Base-by-base conservation (phyloP, 2,329 filamentous ascomycete species). In the Paramyrothecium sp. region DNA sequence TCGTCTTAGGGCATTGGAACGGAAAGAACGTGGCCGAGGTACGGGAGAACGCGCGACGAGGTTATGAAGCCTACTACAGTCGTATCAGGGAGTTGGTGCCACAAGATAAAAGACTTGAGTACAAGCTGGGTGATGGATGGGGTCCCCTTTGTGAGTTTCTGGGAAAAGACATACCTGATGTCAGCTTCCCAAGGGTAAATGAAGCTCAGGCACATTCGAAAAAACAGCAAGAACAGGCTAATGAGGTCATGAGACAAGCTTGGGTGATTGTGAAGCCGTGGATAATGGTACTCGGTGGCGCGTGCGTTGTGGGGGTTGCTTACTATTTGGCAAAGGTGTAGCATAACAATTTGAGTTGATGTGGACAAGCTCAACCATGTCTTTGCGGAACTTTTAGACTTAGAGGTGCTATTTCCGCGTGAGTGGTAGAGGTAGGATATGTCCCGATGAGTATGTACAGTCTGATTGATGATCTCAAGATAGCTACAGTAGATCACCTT, bases 101-200 rank as follows among this genome's bases (percentile, higher is more conserved):
- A 0, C n/a, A 20, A 0, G 63, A 63, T 1, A 60, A 58, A 48
- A 58, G 75, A 12, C 56, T 75, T n/a, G 65, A 73, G 20, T 72
- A 62, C 19, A 58, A 63, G 20, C 51, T 71, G 3, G 54, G 56
- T 2, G 63, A 68, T 12, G 73, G 70, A 1, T 75, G 73, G 71
- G 63, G 59, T 22, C 68, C 73, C 1, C 49, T 75, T 7, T 75
- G 72, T 20, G 46, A 56, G 2, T 74, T 75, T 21, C 44, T 75
- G 16, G 70, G 66, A 0, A 73, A 71, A 56, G 26, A 67, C 1
- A 54, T 70, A 8, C 73, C 71, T 0, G 54, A 61, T 2, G 60
- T 58, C 2, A 59, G 59, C n/a, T 72, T 72, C 34, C 71, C 71
- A 0, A 62, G 62, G 23, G 54, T 63, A 0, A 73, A 73, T 19